Evolutionary conservation across 805 yeast genomes (phyloP).

Genomic region (Wickerhamiella australiensis): DNA sequence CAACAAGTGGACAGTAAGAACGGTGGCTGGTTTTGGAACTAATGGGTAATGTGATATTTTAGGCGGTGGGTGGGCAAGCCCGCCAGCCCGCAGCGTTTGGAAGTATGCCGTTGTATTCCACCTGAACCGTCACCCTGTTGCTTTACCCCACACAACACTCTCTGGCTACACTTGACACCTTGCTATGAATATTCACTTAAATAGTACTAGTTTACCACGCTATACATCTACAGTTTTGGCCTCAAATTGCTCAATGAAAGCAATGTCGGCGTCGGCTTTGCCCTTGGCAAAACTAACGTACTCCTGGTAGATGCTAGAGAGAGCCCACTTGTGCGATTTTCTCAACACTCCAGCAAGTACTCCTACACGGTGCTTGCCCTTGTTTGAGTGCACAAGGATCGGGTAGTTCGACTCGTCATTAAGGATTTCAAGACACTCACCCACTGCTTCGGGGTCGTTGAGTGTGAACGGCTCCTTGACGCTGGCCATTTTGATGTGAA

Average conservation of each 20-base stretch:
- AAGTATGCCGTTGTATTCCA: too few relatives aligned
- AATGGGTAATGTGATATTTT: neutral
- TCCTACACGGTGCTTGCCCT: conserved; percentile 95
- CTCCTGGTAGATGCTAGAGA: conserved; percentile 87
- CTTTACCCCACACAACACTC: too few relatives aligned
- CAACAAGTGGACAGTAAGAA: conserved; percentile 13
- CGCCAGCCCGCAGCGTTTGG: neutral
- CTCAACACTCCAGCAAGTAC: conserved; percentile 86
- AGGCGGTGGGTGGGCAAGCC: neutral
- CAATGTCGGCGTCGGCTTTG: conserved; percentile 77
- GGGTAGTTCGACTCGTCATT: conserved; percentile 58
- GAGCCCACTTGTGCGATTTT: conserved; percentile 85
- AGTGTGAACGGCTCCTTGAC: conserved; percentile 62
- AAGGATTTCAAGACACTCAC: conserved; percentile 28
- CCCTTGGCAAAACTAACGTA: conserved; percentile 88
- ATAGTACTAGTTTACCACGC: conserved; percentile 16
- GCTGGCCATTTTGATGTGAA: conserved; percentile 52
- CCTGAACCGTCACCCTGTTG: too few relatives aligned
- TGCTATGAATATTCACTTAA: too few relatives aligned
- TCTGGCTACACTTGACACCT: too few relatives aligned
- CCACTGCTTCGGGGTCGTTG: conserved; percentile 47
- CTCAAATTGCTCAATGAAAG: conserved; percentile 69
- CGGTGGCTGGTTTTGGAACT: conserved; percentile 27
- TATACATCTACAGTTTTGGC: conserved; percentile 38
- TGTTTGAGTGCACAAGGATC: conserved; percentile 78